Percentiles rank a stretch among this genome's conserved stretches.
Evolutionary conservation across 192 early-diverging fungal species (phyloP).

Genomic region (Lobulomyces angularis): DNA sequence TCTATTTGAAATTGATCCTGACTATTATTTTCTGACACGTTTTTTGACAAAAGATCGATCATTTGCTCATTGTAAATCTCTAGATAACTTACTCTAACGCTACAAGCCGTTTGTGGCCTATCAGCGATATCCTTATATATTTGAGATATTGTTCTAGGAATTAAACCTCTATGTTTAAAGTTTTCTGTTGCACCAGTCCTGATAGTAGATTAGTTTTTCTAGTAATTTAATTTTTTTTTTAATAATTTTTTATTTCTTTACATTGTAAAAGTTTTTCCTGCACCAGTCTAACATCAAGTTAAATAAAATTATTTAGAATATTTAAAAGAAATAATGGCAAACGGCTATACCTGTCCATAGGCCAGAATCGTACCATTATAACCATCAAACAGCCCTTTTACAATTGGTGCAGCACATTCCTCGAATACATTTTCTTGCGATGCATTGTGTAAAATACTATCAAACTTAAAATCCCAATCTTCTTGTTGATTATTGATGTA

Average conservation of each 20-base stretch:
- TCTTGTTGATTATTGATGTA: constrained; percentile 58
- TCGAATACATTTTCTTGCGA: constrained; percentile 49
- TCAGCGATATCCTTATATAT: constrained; percentile 39
- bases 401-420: constrained; percentile 37
- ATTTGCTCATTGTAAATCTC: constrained; percentile 54
- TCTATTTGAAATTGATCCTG: constrained; percentile 1
- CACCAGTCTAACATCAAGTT: constrained; percentile 34
- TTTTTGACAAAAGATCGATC: constrained; percentile 35
- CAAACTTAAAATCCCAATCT: constrained; percentile 52
- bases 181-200: constrained; percentile 54
- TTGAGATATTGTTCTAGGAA: constrained; percentile 43
- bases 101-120: constrained; percentile 37
- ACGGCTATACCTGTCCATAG: too few species aligned
- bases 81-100: constrained; percentile 35
- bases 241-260: constrained; percentile 2
- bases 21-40: constrained; percentile 12
- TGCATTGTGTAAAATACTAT: constrained; percentile 46
- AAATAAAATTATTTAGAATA: not conserved
- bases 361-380: constrained; percentile 54
- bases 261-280: constrained; percentile 55
- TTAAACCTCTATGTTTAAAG: constrained; percentile 50
- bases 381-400: constrained; percentile 40
- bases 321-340: not conserved
- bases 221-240: not conserved
- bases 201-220: not conserved